These are phyloP conservation scores for Glycine latifolia DNA, from an alignment of 306 rosid species.

Conservation along the genomic window DNA sequence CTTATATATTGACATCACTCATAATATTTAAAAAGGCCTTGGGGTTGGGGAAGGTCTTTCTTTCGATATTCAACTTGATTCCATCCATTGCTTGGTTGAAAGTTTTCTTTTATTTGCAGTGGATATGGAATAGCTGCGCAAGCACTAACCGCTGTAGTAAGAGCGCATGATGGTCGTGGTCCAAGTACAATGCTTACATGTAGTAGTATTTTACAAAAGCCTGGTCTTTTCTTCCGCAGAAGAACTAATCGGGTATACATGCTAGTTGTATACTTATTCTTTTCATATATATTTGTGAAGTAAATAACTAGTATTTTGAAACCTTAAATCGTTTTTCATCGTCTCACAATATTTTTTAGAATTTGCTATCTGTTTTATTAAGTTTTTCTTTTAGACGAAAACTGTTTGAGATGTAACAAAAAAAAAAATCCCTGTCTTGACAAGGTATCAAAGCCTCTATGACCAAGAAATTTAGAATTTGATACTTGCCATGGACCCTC, in stretches of 20 bases:
- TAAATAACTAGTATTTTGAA: constrained; percentile 28
- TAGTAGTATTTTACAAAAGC: constrained; percentile 62
- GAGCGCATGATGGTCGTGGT: constrained; percentile 94
- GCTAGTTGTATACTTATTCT: constrained; percentile 32
- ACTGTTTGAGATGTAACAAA: background rate
- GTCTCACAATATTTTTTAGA: too few species aligned
- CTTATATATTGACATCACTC: constrained; percentile 9
- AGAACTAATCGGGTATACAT: constrained; percentile 84
- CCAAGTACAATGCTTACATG: constrained; percentile 66
- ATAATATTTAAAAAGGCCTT: background rate
- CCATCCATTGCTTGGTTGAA: constrained; percentile 35
- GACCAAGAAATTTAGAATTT: background rate
- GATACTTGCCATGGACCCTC: background rate
- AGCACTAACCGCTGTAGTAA: constrained; percentile 84
- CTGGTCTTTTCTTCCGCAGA: constrained; percentile 79
- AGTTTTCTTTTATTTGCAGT: constrained; percentile 61
- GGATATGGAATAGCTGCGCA: constrained; percentile 95
- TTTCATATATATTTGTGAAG: constrained; percentile 11
- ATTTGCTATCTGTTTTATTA: too few species aligned
- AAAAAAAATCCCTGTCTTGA: background rate
- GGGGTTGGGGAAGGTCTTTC: constrained; percentile 6
- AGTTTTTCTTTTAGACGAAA: too few species aligned
- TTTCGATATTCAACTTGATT: background rate
- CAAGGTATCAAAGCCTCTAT: background rate
- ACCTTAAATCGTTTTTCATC: background rate